Percentiles rank a stretch among this genome's conserved stretches.
Evolutionary conservation across 2,329 filamentous ascomycete genomes (phyloP).

Genomic region (Ophiosphaerella herpotricha): DNA sequence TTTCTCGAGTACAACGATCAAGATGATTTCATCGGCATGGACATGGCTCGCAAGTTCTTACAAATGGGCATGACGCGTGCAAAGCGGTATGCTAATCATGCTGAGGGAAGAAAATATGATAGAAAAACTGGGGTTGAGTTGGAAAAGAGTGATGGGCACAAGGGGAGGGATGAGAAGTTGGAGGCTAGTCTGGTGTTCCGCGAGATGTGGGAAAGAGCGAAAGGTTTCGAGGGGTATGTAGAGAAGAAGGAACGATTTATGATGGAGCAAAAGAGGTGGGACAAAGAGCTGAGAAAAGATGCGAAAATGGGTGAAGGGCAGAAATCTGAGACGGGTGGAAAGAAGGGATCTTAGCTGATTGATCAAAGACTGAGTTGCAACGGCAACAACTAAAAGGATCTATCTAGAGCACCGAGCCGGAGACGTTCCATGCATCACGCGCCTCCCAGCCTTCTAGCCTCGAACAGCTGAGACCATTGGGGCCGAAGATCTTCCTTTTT

Average conservation of each 20-base stretch:
- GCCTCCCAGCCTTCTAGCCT: too few relatives aligned
- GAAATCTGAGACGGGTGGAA: too few relatives aligned
- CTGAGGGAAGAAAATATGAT: conserved; percentile 62
- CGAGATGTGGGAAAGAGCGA: conserved; percentile 55
- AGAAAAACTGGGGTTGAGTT: conserved; percentile 47
- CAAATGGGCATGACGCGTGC: conserved; percentile 70
- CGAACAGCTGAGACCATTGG: too few relatives aligned
- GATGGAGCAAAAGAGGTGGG: conserved; percentile 54
- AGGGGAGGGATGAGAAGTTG: conserved; percentile 56
- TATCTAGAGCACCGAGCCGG: too few relatives aligned
- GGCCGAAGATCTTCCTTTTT: too few relatives aligned
- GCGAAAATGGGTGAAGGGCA: not conserved
- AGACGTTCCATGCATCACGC: too few relatives aligned
- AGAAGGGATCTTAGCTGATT: too few relatives aligned
- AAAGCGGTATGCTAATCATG: conserved; percentile 62
- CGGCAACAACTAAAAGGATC: too few relatives aligned
- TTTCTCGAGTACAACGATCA: conserved; percentile 59
- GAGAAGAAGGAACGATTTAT: conserved; percentile 53
- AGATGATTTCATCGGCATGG: conserved; percentile 66
- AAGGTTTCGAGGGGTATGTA: conserved; percentile 52
- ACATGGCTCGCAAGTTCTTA: conserved; percentile 67
- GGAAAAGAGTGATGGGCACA: conserved; percentile 51
- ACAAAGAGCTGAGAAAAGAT: conserved; percentile 28
- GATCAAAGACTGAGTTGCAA: too few relatives aligned
- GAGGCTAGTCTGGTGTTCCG: conserved; percentile 56